These are phyloP conservation scores for Beta vulgaris DNA, from an alignment of 148 eudicot genomes.

Conservation along the genomic window DNA sequence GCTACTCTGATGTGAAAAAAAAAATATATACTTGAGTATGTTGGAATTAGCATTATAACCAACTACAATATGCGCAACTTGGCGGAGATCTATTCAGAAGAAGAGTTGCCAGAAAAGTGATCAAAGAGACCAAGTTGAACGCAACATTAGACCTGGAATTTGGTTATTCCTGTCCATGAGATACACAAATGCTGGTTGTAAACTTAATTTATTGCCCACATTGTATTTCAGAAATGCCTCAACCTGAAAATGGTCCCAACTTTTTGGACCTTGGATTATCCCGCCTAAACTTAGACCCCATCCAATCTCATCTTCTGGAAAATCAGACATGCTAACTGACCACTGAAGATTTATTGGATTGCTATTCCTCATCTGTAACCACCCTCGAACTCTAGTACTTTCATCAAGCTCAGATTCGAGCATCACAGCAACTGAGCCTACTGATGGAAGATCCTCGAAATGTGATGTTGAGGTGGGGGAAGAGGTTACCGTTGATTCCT, in stretches of 20 bases:
- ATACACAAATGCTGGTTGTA: constrained; percentile 70
- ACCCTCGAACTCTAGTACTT: constrained; percentile 63
- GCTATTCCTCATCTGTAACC: constrained; percentile 61
- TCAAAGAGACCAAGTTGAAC: constrained; percentile 71
- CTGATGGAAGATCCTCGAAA: constrained; percentile 14
- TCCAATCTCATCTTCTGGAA: constrained; percentile 80
- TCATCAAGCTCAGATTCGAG: constrained; percentile 79
- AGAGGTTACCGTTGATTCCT: constrained; percentile 35
- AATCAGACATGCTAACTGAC: constrained; percentile 70
- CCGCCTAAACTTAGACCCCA: constrained; percentile 92
- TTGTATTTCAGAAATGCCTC: constrained; percentile 70
- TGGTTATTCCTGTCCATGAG: constrained; percentile 51
- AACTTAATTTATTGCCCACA: constrained; percentile 47
- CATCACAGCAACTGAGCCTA: constrained; percentile 61
- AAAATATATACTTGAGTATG: neutral
- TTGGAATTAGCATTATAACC: neutral
- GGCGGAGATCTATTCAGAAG: neutral
- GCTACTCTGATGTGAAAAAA: too few species aligned
- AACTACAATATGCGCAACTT: neutral
- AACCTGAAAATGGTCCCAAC: constrained; percentile 67
- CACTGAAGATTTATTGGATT: constrained; percentile 54
- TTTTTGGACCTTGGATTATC: constrained; percentile 36
- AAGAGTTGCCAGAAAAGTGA: neutral
- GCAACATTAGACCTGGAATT: constrained; percentile 63
- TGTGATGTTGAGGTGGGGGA: constrained; percentile 23